Conservation (phyloP, 495 filamentous ascomycete species). For the Hyaloscypha bicolor region DNA sequence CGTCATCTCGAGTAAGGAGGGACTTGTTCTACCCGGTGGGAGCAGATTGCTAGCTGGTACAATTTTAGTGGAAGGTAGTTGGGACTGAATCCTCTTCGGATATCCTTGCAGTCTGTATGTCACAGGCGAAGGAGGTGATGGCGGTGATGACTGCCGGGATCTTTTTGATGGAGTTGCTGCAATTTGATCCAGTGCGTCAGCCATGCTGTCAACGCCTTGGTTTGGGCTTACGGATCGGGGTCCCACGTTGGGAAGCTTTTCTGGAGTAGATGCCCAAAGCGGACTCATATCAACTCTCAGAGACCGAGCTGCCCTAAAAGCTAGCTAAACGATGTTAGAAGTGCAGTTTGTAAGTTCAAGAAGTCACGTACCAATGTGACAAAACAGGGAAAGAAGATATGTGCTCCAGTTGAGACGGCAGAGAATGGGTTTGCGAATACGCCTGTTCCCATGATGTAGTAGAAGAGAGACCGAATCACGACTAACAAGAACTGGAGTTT, state of each 20-base stretch:
- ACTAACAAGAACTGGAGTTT: constrained; percentile 65
- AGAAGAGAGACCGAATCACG: constrained; percentile 56
- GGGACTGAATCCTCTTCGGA: not conserved
- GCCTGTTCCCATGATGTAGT: constrained; percentile 51
- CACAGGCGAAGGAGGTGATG: not conserved
- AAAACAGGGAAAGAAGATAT: constrained; percentile 58
- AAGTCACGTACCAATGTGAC: constrained; percentile 53
- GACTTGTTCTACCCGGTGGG: constrained; percentile 10
- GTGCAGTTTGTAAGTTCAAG: not conserved
- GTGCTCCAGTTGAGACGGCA: constrained; percentile 48
- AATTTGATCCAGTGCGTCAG: constrained; percentile 28
- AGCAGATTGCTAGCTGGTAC: not conserved
- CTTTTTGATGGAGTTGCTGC: constrained; percentile 44
- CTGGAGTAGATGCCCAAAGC: constrained; percentile 49
- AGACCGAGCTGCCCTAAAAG: constrained; percentile 47
- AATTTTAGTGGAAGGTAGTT: not conserved
- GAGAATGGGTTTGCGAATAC: constrained; percentile 46
- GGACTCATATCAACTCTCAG: constrained; percentile 59
- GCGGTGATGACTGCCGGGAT: constrained; percentile 30
- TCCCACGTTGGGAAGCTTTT: constrained; percentile 14
- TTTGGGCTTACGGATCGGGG: constrained; percentile 14
- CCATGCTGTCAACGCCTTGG: constrained; percentile 21
- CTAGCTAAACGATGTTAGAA: constrained; percentile 43
- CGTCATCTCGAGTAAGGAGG: constrained; percentile 5
- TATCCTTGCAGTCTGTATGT: not conserved